These are phyloP conservation scores for Pelagophyceae sp. DNA, from an alignment of 352 stramenopile species.

Conservation along the genomic window DNA sequence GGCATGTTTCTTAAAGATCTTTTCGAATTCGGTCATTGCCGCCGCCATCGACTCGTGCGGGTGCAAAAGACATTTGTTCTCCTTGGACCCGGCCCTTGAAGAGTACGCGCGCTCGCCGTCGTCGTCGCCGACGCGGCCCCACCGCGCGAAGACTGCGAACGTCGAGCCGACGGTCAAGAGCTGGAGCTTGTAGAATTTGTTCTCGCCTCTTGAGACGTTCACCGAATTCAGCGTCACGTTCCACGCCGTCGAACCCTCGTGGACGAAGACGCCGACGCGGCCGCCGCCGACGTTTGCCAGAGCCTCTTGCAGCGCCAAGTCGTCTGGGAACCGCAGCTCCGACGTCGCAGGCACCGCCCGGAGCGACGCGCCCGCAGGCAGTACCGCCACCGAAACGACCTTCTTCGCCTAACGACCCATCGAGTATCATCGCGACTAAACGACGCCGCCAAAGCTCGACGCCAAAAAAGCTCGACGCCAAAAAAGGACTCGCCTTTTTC, in stretches of 20 bases:
- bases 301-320: neutral
- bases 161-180: neutral
- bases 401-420: no score
- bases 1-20: neutral
- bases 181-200: conserved; percentile 16
- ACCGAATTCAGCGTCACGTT: neutral
- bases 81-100: neutral
- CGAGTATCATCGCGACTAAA: no score
- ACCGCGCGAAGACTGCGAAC: neutral
- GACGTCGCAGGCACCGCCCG: neutral
- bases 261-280: neutral
- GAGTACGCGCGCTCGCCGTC: neutral
- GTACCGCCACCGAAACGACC: no score
- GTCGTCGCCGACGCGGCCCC: conserved; percentile 14
- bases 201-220: neutral
- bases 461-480: no score
- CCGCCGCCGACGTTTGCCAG: neutral
- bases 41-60: neutral
- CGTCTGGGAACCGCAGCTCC: neutral
- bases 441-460: no score
- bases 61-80: conserved; percentile 17
- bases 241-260: neutral
- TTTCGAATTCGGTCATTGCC: neutral
- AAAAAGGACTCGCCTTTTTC: no score
- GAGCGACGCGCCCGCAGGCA: no score